These are phyloP conservation scores for Jimgerdemannia flammicorona DNA, from an alignment of 192 early-diverging fungal species.

Conservation along the genomic window DNA sequence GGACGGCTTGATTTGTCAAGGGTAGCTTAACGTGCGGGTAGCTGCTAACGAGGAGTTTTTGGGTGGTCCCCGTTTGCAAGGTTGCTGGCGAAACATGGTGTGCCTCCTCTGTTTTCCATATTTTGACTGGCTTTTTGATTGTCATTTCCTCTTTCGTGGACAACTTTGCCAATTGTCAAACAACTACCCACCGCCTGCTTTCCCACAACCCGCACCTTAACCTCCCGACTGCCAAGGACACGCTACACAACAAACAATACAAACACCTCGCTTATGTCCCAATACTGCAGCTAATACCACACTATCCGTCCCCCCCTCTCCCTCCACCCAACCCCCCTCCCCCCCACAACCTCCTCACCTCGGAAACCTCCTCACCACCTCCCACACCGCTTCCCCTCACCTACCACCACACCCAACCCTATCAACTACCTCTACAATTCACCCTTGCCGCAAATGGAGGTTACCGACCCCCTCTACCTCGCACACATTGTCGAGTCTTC, in stretches of 20 bases:
- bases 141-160: neutral
- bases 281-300: neutral
- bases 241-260: neutral
- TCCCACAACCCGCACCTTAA: neutral
- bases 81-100: neutral
- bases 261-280: neutral
- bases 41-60: neutral
- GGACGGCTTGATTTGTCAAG: neutral
- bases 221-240: neutral
- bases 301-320: neutral
- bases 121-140: neutral
- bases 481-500: neutral
- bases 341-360: neutral
- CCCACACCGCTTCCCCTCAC: neutral
- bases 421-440: neutral
- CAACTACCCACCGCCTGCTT: neutral
- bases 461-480: neutral
- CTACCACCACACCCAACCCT: neutral
- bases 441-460: neutral
- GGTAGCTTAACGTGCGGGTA: neutral
- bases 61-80: neutral
- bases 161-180: neutral
- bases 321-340: neutral
- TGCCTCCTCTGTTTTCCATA: neutral
- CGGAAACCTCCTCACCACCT: too few species aligned